These are phyloP conservation scores for Micractinium sp. DNA, from an alignment of 139 green algal species.

Conservation along the genomic window DNA sequence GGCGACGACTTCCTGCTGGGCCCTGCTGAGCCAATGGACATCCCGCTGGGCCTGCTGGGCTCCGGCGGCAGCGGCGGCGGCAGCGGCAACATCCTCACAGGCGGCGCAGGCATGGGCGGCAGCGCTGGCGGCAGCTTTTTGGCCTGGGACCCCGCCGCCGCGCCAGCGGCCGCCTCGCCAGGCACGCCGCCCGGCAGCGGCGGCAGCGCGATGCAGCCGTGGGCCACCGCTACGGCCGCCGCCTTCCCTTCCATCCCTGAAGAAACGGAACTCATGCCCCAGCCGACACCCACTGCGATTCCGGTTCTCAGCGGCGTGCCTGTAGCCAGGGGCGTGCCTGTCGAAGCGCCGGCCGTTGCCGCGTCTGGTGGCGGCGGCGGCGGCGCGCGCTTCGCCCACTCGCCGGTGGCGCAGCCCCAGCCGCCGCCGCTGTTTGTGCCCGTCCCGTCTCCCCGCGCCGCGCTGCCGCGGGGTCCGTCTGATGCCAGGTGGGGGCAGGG, in stretches of 20 bases:
- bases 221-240: neutral
- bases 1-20: neutral
- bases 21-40: neutral
- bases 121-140: neutral
- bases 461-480: neutral
- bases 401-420: neutral
- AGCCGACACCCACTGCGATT: too few species aligned
- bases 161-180: neutral
- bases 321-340: neutral
- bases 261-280: slow-evolving; percentile 1
- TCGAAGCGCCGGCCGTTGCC: neutral
- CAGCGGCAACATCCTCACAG: neutral
- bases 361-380: neutral
- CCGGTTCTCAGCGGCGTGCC: neutral
- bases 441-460: neutral
- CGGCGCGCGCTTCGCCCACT: neutral
- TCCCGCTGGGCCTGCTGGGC: neutral
- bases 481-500: neutral
- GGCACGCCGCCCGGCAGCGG: neutral
- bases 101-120: neutral
- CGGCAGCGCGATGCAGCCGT: neutral
- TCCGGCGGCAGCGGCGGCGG: neutral
- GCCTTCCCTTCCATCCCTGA: slow-evolving; percentile 35
- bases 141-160: neutral
- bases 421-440: neutral